Evolutionary conservation across 2,329 filamentous ascomycete genomes (phyloP).

Genomic region (Stachybotrys chartarum): DNA sequence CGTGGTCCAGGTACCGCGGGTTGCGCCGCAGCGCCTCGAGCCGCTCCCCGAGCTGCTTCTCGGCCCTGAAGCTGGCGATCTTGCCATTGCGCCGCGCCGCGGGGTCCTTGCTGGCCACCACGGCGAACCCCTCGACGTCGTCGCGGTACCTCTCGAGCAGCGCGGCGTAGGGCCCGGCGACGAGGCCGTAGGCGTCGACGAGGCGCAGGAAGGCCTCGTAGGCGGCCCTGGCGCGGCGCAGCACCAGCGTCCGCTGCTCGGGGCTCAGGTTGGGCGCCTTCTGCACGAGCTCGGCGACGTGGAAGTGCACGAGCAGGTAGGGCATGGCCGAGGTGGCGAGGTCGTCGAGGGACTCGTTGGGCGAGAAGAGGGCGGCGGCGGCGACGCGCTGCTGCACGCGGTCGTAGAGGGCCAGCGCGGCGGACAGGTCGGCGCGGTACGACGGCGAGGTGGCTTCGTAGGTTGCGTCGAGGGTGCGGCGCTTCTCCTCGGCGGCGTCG

Average conservation of each 20-base stretch:
- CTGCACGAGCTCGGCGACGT: slow-evolving; percentile 72
- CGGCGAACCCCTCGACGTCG: slow-evolving; percentile 63
- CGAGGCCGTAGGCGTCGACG: slow-evolving; percentile 71
- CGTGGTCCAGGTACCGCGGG: slow-evolving; percentile 47
- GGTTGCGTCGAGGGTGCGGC: slow-evolving; percentile 53
- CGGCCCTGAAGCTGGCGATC: slow-evolving; percentile 75
- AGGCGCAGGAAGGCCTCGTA: slow-evolving; percentile 75
- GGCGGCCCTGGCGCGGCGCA: slow-evolving; percentile 57
- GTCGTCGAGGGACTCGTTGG: slow-evolving; percentile 86
- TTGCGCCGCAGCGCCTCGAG: slow-evolving; percentile 52
- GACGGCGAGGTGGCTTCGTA: slow-evolving; percentile 56
- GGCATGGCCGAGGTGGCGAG: slow-evolving; percentile 77
- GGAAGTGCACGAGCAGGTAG: slow-evolving; percentile 73
- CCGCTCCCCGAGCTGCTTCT: slow-evolving; percentile 77
- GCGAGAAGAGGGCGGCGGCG: slow-evolving; percentile 75
- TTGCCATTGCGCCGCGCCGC: slow-evolving; percentile 71
- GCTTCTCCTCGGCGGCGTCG: slow-evolving; percentile 41
- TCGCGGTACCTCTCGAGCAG: slow-evolving; percentile 69
- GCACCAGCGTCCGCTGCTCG: slow-evolving; percentile 51
- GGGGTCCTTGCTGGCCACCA: slow-evolving; percentile 55
- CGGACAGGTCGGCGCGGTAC: slow-evolving; percentile 61
- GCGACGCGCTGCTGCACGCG: slow-evolving; percentile 63
- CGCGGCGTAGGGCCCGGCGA: slow-evolving; percentile 56
- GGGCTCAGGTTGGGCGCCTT: slow-evolving; percentile 49
- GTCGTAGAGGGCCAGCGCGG: slow-evolving; percentile 64